Base-by-base conservation (phyloP, 306 rosid genomes). In the Myrica gale region DNA sequence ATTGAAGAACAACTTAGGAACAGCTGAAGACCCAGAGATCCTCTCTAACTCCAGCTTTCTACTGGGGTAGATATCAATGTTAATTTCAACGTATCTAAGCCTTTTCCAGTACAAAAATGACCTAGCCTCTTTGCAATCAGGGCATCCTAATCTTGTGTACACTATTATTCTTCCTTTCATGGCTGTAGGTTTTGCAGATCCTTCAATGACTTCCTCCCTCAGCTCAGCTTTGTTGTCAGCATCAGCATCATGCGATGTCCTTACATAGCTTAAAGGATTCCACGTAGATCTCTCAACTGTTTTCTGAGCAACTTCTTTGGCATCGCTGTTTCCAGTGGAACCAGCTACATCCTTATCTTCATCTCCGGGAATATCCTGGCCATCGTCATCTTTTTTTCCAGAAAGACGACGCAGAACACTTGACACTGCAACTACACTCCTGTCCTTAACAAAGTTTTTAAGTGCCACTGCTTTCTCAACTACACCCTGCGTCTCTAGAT, bases 1-100 rank as follows among this genome's bases (percentile, higher is more conserved):
- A 80, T 90, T 95, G 79, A 95, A 95, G 81, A 85, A 92, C 51
- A 95, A 80, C 87, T 88, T 95, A 0, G 97, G 97, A 79, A 95
- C 96, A 54, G 87, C 76, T 61, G 88, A 79, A 79, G 95, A 86
- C 76, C 91, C 92, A 47, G 96, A 80, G 82, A 88, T 71, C 85
- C 84, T 90, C 72, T 92, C 96, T 79, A 92, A 82, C 85, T 95
- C 98, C 68, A 23, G 75, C 86, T 84, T 89, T 85, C 98, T 86
- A 69, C 85, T 17, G 48, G 98, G 96, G 73, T 86, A 95, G 63
- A 90, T 78, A 83, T 95, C 96, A 47, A 88, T 62, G 76, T 95
- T 95, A 81, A 95, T 88, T 85, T 95, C 98, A 19, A 88, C 88
- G 74, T 81, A 89, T 80, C 87, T 80, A 66, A 95, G 96, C 81